These are phyloP conservation scores for Kalaharituber pfeilii DNA, from an alignment of 2,329 filamentous ascomycete genomes.

Conservation along the genomic window DNA sequence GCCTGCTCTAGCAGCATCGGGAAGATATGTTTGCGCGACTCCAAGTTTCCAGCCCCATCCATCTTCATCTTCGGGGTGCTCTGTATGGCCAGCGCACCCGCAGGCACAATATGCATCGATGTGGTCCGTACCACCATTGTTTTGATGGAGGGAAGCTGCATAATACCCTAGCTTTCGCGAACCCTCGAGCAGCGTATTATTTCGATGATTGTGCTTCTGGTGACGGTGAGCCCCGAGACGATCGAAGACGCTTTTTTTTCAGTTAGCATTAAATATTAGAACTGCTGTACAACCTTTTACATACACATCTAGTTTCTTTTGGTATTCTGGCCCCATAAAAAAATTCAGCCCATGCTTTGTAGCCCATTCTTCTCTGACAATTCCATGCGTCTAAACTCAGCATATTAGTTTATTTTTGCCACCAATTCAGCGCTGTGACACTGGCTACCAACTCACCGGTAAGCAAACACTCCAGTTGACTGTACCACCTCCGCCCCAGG, in stretches of 20 bases:
- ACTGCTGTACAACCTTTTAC: background rate
- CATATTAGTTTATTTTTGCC: conserved; percentile 29
- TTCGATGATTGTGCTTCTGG: conserved; percentile 56
- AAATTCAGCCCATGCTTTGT: conserved; percentile 46
- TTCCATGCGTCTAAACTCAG: conserved; percentile 54
- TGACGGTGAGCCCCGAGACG: conserved; percentile 52
- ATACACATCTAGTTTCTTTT: conserved; percentile 50
- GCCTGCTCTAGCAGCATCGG: conserved; percentile 59
- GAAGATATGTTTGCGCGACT: conserved; percentile 57
- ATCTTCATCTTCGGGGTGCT: conserved; percentile 9
- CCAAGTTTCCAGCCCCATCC: conserved; percentile 47
- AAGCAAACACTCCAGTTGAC: conserved; percentile 63
- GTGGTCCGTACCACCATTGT: conserved; percentile 56
- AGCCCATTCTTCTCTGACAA: conserved; percentile 69
- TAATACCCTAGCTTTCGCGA: conserved; percentile 54
- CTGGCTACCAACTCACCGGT: conserved; percentile 23
- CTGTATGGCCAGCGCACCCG: conserved; percentile 34
- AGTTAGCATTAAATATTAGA: background rate
- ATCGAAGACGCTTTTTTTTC: conserved; percentile 45
- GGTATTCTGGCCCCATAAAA: conserved; percentile 56
- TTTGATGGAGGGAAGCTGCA: conserved; percentile 56
- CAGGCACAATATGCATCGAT: conserved; percentile 50
- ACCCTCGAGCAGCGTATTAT: conserved; percentile 57
- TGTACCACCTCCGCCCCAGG: conserved; percentile 74
- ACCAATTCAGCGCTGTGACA: background rate